phyloP scores from a whole-genome alignment of 345 rosid species.

The Conringia planisiliqua region DNA sequence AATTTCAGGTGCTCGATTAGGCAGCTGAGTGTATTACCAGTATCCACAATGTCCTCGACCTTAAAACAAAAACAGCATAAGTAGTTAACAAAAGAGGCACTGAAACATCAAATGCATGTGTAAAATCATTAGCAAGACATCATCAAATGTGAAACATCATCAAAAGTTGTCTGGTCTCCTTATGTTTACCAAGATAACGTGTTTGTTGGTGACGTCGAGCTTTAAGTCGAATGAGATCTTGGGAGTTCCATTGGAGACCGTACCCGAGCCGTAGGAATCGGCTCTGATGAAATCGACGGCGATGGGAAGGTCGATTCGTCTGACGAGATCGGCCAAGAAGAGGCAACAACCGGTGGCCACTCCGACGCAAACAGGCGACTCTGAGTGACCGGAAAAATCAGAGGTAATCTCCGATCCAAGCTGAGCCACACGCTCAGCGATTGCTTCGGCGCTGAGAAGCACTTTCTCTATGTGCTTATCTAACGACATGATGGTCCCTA shows the following conservation, averaged over 20 bases:
- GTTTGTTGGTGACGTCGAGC: constrained; percentile 58
- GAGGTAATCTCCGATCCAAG: constrained; percentile 54
- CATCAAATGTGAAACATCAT: neutral
- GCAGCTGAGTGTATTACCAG: constrained; percentile 68
- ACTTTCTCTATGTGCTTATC: constrained; percentile 68
- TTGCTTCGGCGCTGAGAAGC: constrained; percentile 50
- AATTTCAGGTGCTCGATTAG: constrained; percentile 52
- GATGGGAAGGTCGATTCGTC: constrained; percentile 54
- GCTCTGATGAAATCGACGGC: constrained; percentile 66
- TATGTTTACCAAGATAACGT: constrained; percentile 75
- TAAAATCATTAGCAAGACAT: neutral
- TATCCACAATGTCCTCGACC: constrained; percentile 97
- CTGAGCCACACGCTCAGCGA: constrained; percentile 53
- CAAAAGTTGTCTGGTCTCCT: neutral
- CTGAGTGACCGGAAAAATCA: constrained; percentile 40
- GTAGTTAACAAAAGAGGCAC: neutral
- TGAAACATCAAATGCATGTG: neutral
- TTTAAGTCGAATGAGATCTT: constrained; percentile 61
- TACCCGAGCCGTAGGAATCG: constrained; percentile 71
- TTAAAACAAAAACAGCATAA: constrained; percentile 22
- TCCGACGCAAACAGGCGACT: constrained; percentile 66
- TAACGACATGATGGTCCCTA: constrained; percentile 33
- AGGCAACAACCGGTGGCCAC: constrained; percentile 87
- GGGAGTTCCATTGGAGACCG: constrained; percentile 59
- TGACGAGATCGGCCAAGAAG: constrained; percentile 76